phyloP scores from a whole-genome alignment of 305 asterid species.

The Rubia peregrina region DNA sequence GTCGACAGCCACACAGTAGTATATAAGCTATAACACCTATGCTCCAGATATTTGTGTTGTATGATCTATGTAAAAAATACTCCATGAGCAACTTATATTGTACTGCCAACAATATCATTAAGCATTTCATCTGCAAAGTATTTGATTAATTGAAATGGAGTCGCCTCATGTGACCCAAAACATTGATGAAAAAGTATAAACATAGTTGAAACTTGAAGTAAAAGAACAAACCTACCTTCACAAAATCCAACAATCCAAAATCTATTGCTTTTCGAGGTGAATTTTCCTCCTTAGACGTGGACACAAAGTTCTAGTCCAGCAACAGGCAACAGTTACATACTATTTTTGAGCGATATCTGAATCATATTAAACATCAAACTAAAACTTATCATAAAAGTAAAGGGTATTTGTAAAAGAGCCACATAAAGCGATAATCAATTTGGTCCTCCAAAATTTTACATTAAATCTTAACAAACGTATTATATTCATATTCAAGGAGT shows the following conservation, averaged over 20 bases:
- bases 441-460: background rate
- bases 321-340: conserved; percentile 32
- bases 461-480: background rate
- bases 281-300: too few relatives aligned
- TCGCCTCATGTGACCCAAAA: background rate
- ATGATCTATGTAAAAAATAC: too few relatives aligned
- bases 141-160: too few relatives aligned
- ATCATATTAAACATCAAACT: background rate
- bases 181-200: background rate
- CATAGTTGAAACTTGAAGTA: background rate
- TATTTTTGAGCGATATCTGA: conserved; percentile 12
- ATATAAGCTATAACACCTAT: too few relatives aligned
- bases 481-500: background rate
- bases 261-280: too few relatives aligned
- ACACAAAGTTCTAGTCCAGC: conserved; percentile 44
- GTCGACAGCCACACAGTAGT: too few relatives aligned
- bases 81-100: too few relatives aligned
- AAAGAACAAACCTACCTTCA: background rate
- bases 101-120: too few relatives aligned
- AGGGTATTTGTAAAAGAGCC: background rate
- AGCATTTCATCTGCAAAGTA: too few relatives aligned
- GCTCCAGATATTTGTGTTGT: too few relatives aligned
- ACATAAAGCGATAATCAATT: background rate
- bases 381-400: background rate
- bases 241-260: too few relatives aligned